Evolutionary conservation across 805 yeast genomes (phyloP), one percentile per base, ranked within the genome.

Genomic region (Saccharomycopsis javanensis): DNA sequence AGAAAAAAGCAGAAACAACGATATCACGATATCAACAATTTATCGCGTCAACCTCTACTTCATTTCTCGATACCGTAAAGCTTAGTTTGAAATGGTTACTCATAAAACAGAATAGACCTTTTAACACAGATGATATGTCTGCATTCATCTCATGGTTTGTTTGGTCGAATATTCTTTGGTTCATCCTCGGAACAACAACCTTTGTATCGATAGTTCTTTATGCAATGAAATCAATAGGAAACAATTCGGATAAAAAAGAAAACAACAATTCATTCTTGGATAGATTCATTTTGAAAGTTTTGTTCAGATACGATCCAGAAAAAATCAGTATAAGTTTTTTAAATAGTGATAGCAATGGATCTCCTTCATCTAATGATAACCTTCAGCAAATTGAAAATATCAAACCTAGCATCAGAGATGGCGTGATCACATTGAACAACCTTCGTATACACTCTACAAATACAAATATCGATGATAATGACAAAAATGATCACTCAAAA

Each of bases 111-210:
- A 80, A 82, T 62, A 76, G 95, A n/a, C 97, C 97, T 1, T 88
- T 88, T 72, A 91, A 86, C 67, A 80, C 87, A 15, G 98, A 94
- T 70, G 97, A 92, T 65, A 79, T 90, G 57, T 80, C 89, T 34
- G 98, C 98, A 2, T 76, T 94, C 61, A 81, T 92, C 59, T 87
- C 96, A 5, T 91, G 98, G 97, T 72, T 94, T 28, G 79, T 94
- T 53, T 84, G 94, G 67, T 95, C 97, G 2, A 92, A 94, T 65
- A 83, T 86, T 1, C 68, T 88, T 6, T 75, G 95, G 71, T 77
- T 94, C 55, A 72, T 89, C 20, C 71, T 91, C 27, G 97, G 92
- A 8, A 92, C 99, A 10, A 94, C 99, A 1, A 89, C 98, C 1
- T 92, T 92, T 67, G 80, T 88, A 28, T 90, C 97, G 4, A 67